Percentiles rank a stretch among this genome's conserved stretches.
These are phyloP conservation scores for Ganoderma meredithae DNA, from an alignment of 1,284 basidiomycete species.

Conservation along the genomic window DNA sequence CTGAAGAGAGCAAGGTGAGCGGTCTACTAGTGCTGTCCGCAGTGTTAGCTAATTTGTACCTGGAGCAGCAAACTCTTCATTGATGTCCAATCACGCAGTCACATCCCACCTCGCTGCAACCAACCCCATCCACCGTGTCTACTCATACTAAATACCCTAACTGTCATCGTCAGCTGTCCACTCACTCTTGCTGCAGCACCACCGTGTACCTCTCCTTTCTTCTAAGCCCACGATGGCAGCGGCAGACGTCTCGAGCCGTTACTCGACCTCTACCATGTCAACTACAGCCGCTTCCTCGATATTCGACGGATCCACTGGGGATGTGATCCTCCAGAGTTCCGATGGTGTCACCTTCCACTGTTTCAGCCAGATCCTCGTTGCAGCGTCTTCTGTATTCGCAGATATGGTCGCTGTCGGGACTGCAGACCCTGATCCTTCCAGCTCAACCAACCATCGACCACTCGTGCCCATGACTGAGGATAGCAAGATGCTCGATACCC, in stretches of 20 bases:
- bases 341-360: constrained; percentile 27
- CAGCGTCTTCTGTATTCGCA: constrained; percentile 32
- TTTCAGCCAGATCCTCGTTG: constrained; percentile 29
- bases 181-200: background rate
- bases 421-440: background rate
- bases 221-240: too few species aligned
- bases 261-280: background rate
- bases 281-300: constrained; percentile 14
- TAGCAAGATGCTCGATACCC: constrained; percentile 3
- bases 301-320: constrained; percentile 20
- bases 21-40: background rate
- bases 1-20: constrained; percentile 19
- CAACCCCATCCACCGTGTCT: background rate
- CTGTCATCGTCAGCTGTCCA: background rate
- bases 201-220: background rate
- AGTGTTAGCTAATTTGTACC: background rate
- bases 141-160: background rate
- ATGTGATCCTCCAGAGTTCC: constrained; percentile 18
- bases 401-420: constrained; percentile 20
- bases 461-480: constrained; percentile 8
- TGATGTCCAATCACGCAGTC: background rate
- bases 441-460: background rate
- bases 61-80: background rate
- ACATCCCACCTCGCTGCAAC: background rate
- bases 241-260: background rate